phyloP scores from a whole-genome alignment of 139 green algal genomes.

The Zygnema cylindricum region DNA sequence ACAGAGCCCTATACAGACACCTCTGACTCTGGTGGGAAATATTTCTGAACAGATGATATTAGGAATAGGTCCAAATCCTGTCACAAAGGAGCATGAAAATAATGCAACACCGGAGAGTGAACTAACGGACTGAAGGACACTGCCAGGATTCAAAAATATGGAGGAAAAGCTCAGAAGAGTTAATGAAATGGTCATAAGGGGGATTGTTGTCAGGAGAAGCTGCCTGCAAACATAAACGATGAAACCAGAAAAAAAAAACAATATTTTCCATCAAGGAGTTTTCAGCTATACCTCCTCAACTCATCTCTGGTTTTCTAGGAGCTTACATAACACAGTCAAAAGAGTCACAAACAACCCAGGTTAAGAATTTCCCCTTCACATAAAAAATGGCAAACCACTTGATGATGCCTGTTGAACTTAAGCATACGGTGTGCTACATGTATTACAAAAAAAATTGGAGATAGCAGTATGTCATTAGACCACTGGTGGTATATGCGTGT shows the following conservation, averaged over 20 bases:
- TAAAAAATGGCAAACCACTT: too few relatives aligned
- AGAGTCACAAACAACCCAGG: too few relatives aligned
- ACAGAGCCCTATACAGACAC: constrained; percentile 55
- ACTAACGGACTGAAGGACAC: not conserved
- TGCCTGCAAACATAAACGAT: constrained; percentile 34
- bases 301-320: too few relatives aligned
- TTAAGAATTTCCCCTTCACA: too few relatives aligned
- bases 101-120: constrained; percentile 11
- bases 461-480: too few relatives aligned
- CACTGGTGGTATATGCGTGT: too few relatives aligned
- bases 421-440: too few relatives aligned
- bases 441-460: too few relatives aligned
- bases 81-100: constrained; percentile 54
- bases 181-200: constrained; percentile 43
- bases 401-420: too few relatives aligned
- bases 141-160: not conserved
- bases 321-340: too few relatives aligned
- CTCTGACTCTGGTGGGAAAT: constrained; percentile 50
- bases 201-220: constrained; percentile 52
- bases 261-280: too few relatives aligned
- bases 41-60: constrained; percentile 62
- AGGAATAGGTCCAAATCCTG: constrained; percentile 52
- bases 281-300: too few relatives aligned
- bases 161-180: constrained; percentile 10
- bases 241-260: not conserved